A percentile compares a stretch with the other conserved stretches of the same genome.
phyloP scores from a whole-genome alignment of 2,329 filamentous ascomycete genomes.

The Teratosphaeria zuluensis region DNA sequence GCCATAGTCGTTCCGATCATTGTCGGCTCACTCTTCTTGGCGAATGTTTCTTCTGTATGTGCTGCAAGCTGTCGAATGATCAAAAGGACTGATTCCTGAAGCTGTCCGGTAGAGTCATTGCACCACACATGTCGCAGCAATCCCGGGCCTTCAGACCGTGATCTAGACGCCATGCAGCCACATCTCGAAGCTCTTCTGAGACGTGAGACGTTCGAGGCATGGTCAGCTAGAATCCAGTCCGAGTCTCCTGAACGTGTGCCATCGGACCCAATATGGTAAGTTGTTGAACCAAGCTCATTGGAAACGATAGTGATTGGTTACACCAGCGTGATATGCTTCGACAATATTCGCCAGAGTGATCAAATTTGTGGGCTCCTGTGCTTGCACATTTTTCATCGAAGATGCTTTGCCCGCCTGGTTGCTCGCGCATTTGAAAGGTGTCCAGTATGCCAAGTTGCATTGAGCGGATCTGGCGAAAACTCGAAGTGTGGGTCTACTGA shows the following conservation, averaged over 20 bases:
- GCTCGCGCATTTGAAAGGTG: not conserved
- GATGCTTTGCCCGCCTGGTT: not conserved
- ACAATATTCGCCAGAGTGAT: not conserved
- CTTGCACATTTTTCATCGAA: not conserved
- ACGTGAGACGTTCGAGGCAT: not conserved
- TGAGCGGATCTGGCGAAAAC: not conserved
- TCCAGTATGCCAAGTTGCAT: not conserved
- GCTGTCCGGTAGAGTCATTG: not conserved
- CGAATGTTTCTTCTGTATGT: not conserved
- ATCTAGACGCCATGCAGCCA: not conserved
- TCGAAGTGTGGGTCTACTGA: not conserved
- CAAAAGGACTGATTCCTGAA: not conserved
- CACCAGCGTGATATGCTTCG: not conserved
- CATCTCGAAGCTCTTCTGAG: not conserved
- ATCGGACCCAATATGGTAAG: not conserved
- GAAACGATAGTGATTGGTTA: not conserved
- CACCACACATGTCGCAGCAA: not conserved
- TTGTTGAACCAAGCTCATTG: not conserved
- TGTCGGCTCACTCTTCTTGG: not conserved
- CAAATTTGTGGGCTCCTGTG: not conserved
- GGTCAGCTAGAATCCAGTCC: not conserved
- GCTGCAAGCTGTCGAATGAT: not conserved
- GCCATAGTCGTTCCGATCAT: not conserved
- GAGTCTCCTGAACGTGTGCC: not conserved
- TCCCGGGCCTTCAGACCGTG: not conserved